Conservation (phyloP, 2,329 filamentous ascomycete genomes). For the Claviceps sorghi region DNA sequence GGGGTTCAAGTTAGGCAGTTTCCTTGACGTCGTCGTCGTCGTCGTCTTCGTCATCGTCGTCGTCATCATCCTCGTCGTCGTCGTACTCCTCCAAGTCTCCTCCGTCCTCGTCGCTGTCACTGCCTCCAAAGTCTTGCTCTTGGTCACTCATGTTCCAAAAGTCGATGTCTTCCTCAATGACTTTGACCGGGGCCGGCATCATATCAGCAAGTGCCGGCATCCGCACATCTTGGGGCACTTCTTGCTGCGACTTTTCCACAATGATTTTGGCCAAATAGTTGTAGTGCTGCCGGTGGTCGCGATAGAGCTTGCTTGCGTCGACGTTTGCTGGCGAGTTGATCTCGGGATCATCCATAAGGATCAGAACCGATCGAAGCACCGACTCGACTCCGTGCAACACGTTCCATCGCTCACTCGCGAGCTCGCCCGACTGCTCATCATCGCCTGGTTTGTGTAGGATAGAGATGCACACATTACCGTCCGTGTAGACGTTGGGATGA, state of each 20-base stretch:
- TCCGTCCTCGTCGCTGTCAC: slow-evolving; percentile 50
- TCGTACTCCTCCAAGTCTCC: slow-evolving; percentile 46
- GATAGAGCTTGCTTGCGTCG: slow-evolving; percentile 75
- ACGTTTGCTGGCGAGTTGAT: slow-evolving; percentile 90
- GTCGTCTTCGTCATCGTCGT: slow-evolving; percentile 4
- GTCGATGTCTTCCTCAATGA: slow-evolving; percentile 54
- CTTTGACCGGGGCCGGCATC: slow-evolving; percentile 44
- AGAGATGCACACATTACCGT: slow-evolving; percentile 88
- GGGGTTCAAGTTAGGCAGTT: not conserved
- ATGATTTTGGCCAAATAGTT: slow-evolving; percentile 53
- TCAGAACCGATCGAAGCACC: slow-evolving; percentile 80
- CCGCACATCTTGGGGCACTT: slow-evolving; percentile 64
- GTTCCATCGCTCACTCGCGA: slow-evolving; percentile 83
- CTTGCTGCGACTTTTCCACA: slow-evolving; percentile 57
- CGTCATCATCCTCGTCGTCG: slow-evolving; percentile 23
- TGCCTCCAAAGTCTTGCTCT: slow-evolving; percentile 65
- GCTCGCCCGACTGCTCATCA: slow-evolving; percentile 81
- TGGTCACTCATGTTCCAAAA: slow-evolving; percentile 71
- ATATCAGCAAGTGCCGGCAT: slow-evolving; percentile 66
- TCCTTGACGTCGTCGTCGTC: not conserved
- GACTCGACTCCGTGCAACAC: slow-evolving; percentile 90
- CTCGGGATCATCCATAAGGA: slow-evolving; percentile 86
- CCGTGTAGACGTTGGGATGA: slow-evolving; percentile 87
- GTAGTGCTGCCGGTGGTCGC: slow-evolving; percentile 58
- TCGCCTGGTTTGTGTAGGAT: slow-evolving; percentile 89